Base-by-base conservation (phyloP, 495 filamentous ascomycete species). In the Gamarada debralockiae region DNA sequence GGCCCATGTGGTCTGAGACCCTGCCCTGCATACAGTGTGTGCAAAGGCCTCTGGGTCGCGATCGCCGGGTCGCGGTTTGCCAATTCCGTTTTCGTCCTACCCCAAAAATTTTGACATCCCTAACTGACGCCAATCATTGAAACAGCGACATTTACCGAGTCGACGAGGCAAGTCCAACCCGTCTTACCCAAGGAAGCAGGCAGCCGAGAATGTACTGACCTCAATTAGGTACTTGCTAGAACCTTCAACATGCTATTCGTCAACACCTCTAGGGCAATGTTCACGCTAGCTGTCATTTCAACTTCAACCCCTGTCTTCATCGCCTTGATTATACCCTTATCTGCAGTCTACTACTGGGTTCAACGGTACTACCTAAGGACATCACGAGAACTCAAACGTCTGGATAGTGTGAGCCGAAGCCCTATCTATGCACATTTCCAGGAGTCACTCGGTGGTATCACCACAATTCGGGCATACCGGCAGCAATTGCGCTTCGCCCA, bases 401-500 rank as follows among this genome's bases (percentile, higher is more conserved):
- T 99, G 56, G 95, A 99, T 72, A 97, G 92, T 67, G 84, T 96
- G 49, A 96, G 85, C 58, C 84, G 90, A 55, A 96, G 90, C 67
- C 95, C 95, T 13, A 96, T 99, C 60, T 99, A 87, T 66, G 95
- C 95, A 12, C 95, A 99, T 66, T 99, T 99, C 72, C 95, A 99
- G 61, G 95, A 99, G 68, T 96, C 92, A 3, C 77, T 99, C 1
- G 91, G 88, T 48, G 95, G 93, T 37, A 86, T 97, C 61, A 89
- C 86, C 52, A 99, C 95, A n/a, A 99, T 99, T 60, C 87, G 95
- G 57, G 95, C 95, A 38, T 99, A 97, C 70, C 79, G 83, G 43
- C 93, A 97, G 65, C 83, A 95, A 65, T 72, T 81, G 37, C 76
- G 95, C 41, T 99, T 99, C 67, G 80, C 87, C 46, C 72, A 87